Evolutionary conservation across 2,329 filamentous ascomycete genomes (phyloP), one percentile per base, ranked within the genome.

Genomic region (Alternaria ventricosa): DNA sequence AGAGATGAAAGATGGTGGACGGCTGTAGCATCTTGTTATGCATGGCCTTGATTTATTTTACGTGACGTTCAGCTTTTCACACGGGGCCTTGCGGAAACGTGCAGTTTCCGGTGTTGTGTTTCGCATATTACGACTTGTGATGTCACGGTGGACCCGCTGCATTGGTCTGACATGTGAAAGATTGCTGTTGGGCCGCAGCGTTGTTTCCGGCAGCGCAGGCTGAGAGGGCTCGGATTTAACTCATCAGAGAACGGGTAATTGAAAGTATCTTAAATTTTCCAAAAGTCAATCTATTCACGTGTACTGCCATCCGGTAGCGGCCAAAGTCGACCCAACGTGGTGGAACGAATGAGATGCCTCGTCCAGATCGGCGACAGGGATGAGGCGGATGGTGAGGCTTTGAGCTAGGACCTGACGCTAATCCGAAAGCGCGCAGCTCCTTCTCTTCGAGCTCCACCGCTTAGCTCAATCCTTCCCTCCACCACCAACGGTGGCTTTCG

Each of bases 161-260:
- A 53, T 53, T 41, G 28, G 22, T 23, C 20, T 53, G 43, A 57
- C 70, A 72, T 71, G 70, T 72, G 70, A 72, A 72, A 69, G 57
- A 12, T 30, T n/a, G 13, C 28, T n/a, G 13, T 11, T 27, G 55
- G 18, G 25, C 43, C 33, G 49, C 28, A 33, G 22, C 18, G 28
- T 23, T 53, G 20, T 20, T 22, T 25, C 9, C 10, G 25, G 46
- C 15, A 15, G 25, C 46, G n/a, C 25, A 49, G 18, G 46, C 45
- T 12, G 46, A 8, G 46, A 28, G 12, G 3, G 46, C 46, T 25
- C 23, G 23, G 23, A 6, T 25, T 25, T 8, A 8, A 25, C 23
- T 25, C 23, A 25, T 25, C 8, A 25, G 23, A 25, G 8, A 8
- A 25, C 5, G 36, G 36, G 36, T 41, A 41, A 5, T 41, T 18